Base-by-base conservation (phyloP, 2,329 filamentous ascomycete genomes). In the Phyllosticta citrichinensis region DNA sequence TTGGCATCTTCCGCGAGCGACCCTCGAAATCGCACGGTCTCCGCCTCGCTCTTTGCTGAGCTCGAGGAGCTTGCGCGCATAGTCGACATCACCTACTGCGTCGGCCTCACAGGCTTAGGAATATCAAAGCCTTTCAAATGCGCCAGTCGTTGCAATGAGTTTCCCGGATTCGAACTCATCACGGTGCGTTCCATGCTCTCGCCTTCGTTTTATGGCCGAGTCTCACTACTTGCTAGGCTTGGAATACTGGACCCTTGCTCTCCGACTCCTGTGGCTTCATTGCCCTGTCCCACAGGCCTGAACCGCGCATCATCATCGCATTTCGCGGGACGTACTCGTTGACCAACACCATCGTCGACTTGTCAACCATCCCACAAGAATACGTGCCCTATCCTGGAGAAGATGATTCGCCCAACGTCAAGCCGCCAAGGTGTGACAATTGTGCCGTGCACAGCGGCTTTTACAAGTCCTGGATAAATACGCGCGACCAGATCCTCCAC, bases 271-370 rank as follows among this genome's bases (percentile, higher is more conserved):
- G 91, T 73, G 94, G 94, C 63, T 99, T 96, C 74, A 86, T 97
- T 61, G 92, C 89, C 0, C 77, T 97, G n/a, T 92, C 94, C 64
- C 88, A 95, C 69, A 66, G 75, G 3, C 81, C 81, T 2, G 72
- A 76, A 20, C 80, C 81, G 54, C 81, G 86, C 62, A 88, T 99
- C 61, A 79, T 97, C 54, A 83, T 97, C 47, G 92, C 91, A 9
- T 97, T 97, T 69, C 86, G 94, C 55, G 94, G 94, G 24, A 97
- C 94, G 14, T 97, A 97, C 75, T 96, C 91, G 66, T 82, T 99
- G 68, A 83, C 91, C 58, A 96, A 97, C 72, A 92, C 92, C 12
- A 87, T 99, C 64, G 82, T 91, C 56, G 94, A 99, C 75, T 80
- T 99, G 60, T 91, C 89, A 64, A 95, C 91, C 1, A 80, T 93